These are phyloP conservation scores for Ascochyta rabiei DNA, from an alignment of 2,329 filamentous ascomycete species.

Conservation along the genomic window DNA sequence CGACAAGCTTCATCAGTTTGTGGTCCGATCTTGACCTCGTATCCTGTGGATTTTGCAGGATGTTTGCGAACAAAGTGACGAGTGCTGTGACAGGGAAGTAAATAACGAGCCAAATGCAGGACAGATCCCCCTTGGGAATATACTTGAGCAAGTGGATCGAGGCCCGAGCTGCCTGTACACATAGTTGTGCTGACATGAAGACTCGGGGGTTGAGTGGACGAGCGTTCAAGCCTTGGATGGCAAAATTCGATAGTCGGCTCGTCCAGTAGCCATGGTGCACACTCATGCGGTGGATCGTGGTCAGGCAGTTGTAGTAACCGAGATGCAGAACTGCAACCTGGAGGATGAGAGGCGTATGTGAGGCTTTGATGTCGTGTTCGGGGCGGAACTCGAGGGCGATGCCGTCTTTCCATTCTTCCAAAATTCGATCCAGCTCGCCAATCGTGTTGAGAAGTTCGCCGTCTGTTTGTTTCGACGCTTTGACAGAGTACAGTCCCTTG, in stretches of 20 bases:
- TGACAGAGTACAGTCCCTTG: slow-evolving; percentile 89
- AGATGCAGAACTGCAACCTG: slow-evolving; percentile 96
- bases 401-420: slow-evolving; percentile 95
- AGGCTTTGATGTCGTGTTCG: slow-evolving; percentile 92
- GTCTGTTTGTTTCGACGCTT: slow-evolving; percentile 87
- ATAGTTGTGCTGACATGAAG: slow-evolving; percentile 90
- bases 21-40: slow-evolving; percentile 86
- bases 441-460: slow-evolving; percentile 95
- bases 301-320: slow-evolving; percentile 96
- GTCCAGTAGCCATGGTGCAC: slow-evolving; percentile 99
- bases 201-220: slow-evolving; percentile 90
- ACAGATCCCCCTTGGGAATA: slow-evolving; percentile 91
- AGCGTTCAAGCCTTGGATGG: slow-evolving; percentile 91
- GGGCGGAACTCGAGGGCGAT: slow-evolving; percentile 97
- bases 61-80: slow-evolving; percentile 94
- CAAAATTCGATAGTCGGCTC: slow-evolving; percentile 89
- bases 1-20: slow-evolving; percentile 88
- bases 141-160: slow-evolving; percentile 95
- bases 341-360: slow-evolving; percentile 89
- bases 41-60: slow-evolving; percentile 92
- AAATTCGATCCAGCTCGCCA: slow-evolving; percentile 79
- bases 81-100: slow-evolving; percentile 97
- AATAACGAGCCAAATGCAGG: slow-evolving; percentile 93
- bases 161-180: slow-evolving; percentile 88
- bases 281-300: slow-evolving; percentile 97